Conservation (phyloP, 2,329 filamentous ascomycete genomes). For the Trichoderma aggressivum region DNA sequence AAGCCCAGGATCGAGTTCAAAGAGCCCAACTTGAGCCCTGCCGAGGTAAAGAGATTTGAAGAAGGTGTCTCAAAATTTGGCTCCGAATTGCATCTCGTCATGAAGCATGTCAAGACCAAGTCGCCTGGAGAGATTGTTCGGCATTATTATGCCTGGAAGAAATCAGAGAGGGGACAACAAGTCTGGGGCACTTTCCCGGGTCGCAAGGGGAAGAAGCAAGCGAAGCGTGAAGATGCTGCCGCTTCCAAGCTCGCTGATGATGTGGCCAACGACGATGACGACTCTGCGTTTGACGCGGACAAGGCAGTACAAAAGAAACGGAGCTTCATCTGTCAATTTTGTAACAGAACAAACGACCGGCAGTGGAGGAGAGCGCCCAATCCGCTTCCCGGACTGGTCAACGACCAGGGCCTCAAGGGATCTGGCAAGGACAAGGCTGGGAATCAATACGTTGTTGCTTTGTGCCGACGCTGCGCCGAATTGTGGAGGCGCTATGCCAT, state of each 20-base stretch:
- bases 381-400: constrained; percentile 63
- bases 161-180: constrained; percentile 76
- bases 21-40: constrained; percentile 73
- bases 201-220: constrained; percentile 86
- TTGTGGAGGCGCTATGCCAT: constrained; percentile 96
- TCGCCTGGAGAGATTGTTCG: constrained; percentile 78
- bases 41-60: constrained; percentile 87
- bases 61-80: constrained; percentile 87
- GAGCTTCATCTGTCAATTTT: constrained; percentile 92
- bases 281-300: constrained; percentile 89
- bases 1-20: constrained; percentile 71
- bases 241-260: constrained; percentile 81
- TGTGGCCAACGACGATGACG: constrained; percentile 86
- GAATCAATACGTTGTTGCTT: constrained; percentile 69
- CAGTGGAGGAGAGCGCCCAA: constrained; percentile 91
- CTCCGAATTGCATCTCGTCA: constrained; percentile 81
- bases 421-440: constrained; percentile 72
- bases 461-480: constrained; percentile 87
- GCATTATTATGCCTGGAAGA: constrained; percentile 98
- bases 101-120: constrained; percentile 80
- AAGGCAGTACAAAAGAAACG: constrained; percentile 79
- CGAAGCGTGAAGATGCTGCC: constrained; percentile 66
- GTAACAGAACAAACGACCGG: constrained; percentile 70
- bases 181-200: constrained; percentile 89
- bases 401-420: constrained; percentile 53